phyloP scores from a whole-genome alignment of 805 yeast genomes.

The Nakazawaea wyomingensis region DNA sequence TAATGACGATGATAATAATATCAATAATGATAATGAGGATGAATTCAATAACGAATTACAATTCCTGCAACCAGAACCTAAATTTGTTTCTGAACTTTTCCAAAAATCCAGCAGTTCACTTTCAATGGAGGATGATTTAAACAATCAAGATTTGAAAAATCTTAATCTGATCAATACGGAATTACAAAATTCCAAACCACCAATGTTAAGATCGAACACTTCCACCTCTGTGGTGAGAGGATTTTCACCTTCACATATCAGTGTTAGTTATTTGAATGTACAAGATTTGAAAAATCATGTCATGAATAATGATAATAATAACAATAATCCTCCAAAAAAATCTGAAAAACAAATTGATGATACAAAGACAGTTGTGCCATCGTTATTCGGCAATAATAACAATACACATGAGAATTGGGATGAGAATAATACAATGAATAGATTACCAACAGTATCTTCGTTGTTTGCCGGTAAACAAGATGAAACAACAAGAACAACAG shows the following conservation, averaged over 20 bases:
- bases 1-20: background rate
- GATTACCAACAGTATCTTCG: too few species aligned
- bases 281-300: background rate
- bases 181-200: conserved; percentile 9
- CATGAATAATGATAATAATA: background rate
- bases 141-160: background rate
- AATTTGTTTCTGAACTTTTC: conserved; percentile 9
- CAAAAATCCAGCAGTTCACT: background rate
- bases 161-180: conserved; percentile 7
- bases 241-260: conserved; percentile 14
- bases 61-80: conserved; percentile 13
- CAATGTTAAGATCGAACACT: conserved; percentile 7
- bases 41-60: background rate
- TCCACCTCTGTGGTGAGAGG: conserved; percentile 17
- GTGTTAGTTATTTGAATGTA: conserved; percentile 12
- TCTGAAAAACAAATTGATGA: too few species aligned
- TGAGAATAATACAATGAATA: too few species aligned
- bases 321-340: too few species aligned
- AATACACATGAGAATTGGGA: background rate
- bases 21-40: background rate
- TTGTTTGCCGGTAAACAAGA: too few species aligned
- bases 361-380: background rate
- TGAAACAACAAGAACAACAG: background rate
- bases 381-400: background rate
- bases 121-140: background rate